Percentiles rank a stretch among this genome's conserved stretches.
Evolutionary conservation across 169 alveolate species (phyloP).

Genomic region (Toxoplasma gondii): DNA sequence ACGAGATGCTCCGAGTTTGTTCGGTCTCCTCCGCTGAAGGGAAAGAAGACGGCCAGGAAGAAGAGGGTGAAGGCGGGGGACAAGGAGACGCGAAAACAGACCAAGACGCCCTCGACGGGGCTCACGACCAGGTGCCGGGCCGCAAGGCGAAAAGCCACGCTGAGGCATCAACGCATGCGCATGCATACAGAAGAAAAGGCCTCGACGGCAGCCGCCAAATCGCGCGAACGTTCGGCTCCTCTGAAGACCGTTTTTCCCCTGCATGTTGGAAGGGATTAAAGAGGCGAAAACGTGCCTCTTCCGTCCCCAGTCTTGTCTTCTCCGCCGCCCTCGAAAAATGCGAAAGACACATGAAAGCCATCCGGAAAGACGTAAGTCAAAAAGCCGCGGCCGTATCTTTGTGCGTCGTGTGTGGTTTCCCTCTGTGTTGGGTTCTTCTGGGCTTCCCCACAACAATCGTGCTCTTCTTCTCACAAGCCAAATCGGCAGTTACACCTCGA

Average conservation of each 20-base stretch:
- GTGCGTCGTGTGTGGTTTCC: too few species aligned
- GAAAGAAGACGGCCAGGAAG: not conserved
- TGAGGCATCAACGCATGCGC: not conserved
- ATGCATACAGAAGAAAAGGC: not conserved
- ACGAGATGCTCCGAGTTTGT: too few species aligned
- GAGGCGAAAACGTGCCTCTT: not conserved
- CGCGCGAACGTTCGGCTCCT: not conserved
- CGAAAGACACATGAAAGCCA: slow-evolving; percentile 51
- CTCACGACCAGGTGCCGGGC: not conserved
- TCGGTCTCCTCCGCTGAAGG: too few species aligned
- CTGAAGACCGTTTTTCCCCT: not conserved
- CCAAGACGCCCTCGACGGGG: not conserved
- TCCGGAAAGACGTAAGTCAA: slow-evolving; percentile 52
- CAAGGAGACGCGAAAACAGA: not conserved
- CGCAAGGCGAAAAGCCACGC: not conserved
- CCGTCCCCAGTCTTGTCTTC: slow-evolving; percentile 65
- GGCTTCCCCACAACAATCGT: too few species aligned
- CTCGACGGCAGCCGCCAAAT: not conserved
- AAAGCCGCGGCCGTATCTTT: not conserved
- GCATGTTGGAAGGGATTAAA: not conserved
- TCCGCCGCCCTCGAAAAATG: slow-evolving; percentile 67
- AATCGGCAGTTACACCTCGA: too few species aligned
- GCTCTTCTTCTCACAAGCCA: too few species aligned
- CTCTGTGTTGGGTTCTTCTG: too few species aligned
- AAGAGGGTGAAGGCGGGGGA: not conserved